phyloP scores from a whole-genome alignment of 1,139 yeast species.

The Geotrichum candidum region DNA sequence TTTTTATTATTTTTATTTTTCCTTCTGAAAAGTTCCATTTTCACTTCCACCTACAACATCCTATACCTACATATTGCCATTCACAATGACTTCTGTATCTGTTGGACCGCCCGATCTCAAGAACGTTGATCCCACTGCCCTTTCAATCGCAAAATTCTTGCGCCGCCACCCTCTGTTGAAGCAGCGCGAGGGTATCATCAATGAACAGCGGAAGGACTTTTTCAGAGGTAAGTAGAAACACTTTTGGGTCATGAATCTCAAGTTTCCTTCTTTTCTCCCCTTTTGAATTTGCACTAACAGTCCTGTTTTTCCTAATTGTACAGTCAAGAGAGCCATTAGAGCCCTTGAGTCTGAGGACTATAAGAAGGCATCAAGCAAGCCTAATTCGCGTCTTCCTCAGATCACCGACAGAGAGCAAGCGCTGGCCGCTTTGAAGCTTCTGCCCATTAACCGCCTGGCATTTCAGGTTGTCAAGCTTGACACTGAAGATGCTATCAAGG shows the following conservation, averaged over 20 bases:
- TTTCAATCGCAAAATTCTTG: constrained; percentile 65
- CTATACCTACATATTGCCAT: background rate
- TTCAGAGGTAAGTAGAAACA: constrained; percentile 48
- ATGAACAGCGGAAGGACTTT: constrained; percentile 67
- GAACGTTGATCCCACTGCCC: constrained; percentile 40
- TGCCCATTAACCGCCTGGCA: constrained; percentile 71
- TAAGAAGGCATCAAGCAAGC: constrained; percentile 47
- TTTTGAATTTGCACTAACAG: background rate
- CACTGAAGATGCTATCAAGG: constrained; percentile 61
- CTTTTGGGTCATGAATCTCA: background rate
- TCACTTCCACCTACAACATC: constrained; percentile 1
- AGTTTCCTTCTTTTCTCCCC: background rate
- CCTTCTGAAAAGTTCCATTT: background rate
- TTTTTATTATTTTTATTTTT: background rate
- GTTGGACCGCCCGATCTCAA: constrained; percentile 35
- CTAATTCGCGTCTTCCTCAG: constrained; percentile 54
- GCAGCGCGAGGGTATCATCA: constrained; percentile 71
- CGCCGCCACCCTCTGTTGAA: constrained; percentile 63
- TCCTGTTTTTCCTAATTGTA: background rate
- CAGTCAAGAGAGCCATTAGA: constrained; percentile 65
- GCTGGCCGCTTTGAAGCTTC: constrained; percentile 52
- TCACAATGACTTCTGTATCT: constrained; percentile 25
- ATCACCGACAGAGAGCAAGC: constrained; percentile 52
- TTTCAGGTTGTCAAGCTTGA: constrained; percentile 58
- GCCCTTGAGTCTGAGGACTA: constrained; percentile 74